phyloP scores from a whole-genome alignment of 2,329 filamentous ascomycete species.

The Cladosporium sp. region DNA sequence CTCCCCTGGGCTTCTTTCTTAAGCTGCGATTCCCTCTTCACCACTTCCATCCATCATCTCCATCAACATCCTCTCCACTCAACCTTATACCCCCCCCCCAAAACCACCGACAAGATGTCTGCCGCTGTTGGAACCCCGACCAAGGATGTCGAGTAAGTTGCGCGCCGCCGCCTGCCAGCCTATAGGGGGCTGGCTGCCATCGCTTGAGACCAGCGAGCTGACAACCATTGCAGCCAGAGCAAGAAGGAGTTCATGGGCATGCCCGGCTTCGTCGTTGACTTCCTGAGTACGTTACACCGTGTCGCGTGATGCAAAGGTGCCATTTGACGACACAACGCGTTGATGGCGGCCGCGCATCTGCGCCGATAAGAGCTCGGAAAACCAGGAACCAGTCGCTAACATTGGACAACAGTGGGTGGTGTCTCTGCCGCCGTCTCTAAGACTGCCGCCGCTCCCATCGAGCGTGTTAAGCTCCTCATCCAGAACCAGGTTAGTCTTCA shows the following conservation, averaged over 20 bases:
- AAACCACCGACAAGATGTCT: constrained; percentile 16
- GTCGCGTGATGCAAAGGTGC: background rate
- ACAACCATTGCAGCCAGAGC: constrained; percentile 17
- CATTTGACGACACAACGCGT: background rate
- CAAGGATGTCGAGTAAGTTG: constrained; percentile 20
- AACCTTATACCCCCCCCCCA: constrained; percentile 8
- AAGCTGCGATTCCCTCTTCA: constrained; percentile 10
- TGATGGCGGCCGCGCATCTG: constrained; percentile 14
- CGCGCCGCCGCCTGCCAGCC: constrained; percentile 2
- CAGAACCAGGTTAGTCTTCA: constrained; percentile 90
- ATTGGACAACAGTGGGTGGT: constrained; percentile 81
- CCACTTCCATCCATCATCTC: constrained; percentile 12
- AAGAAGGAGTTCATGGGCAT: constrained; percentile 33
- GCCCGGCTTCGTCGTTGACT: constrained; percentile 88
- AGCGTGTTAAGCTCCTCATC: constrained; percentile 99
- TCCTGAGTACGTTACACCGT: constrained; percentile 79
- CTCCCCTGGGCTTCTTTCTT: constrained; percentile 5
- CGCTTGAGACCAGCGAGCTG: background rate
- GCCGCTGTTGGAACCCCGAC: constrained; percentile 13
- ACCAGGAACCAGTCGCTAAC: constrained; percentile 42
- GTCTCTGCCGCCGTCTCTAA: constrained; percentile 99
- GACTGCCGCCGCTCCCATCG: constrained; percentile 98
- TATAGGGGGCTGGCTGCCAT: constrained; percentile 1
- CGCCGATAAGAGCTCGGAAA: constrained; percentile 34
- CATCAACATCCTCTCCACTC: constrained; percentile 16